These are phyloP conservation scores for Nicotiana tabacum DNA, from an alignment of 257 asterid genomes.

Conservation along the genomic window DNA sequence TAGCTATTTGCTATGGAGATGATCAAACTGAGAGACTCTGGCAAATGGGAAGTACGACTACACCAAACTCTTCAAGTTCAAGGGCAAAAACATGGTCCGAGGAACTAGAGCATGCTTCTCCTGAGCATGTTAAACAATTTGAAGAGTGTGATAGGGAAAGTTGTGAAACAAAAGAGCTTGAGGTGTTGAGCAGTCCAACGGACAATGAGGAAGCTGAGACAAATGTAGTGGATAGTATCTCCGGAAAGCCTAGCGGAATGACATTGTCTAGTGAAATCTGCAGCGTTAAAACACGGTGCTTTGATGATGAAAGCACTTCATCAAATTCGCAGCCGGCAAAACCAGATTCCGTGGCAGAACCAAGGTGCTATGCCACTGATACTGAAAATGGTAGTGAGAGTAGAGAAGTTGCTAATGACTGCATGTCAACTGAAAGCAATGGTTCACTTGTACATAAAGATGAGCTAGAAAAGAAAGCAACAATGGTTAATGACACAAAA, in stretches of 20 bases:
- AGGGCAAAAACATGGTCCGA: slow-evolving; percentile 31
- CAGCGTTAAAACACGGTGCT: not conserved
- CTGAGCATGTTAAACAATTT: slow-evolving; percentile 16
- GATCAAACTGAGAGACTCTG: slow-evolving; percentile 36
- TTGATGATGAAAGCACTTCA: slow-evolving; percentile 11
- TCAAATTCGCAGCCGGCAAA: not conserved
- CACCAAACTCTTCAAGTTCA: slow-evolving; percentile 24
- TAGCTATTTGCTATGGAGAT: slow-evolving; percentile 43
- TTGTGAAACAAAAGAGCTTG: slow-evolving; percentile 25
- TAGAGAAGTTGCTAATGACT: slow-evolving; percentile 14
- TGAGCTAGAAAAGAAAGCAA: slow-evolving; percentile 22
- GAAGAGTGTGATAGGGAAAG: slow-evolving; percentile 24
- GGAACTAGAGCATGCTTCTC: slow-evolving; percentile 30
- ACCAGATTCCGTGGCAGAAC: not conserved
- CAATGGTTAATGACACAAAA: not conserved
- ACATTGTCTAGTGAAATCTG: not conserved
- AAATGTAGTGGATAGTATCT: not conserved
- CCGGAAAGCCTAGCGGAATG: not conserved
- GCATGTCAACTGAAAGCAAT: slow-evolving; percentile 4
- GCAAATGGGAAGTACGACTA: slow-evolving; percentile 31
- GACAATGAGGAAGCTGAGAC: slow-evolving; percentile 16
- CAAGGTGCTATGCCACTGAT: not conserved
- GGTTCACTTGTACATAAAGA: slow-evolving; percentile 21
- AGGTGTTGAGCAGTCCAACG: slow-evolving; percentile 20
- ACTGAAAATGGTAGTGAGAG: slow-evolving; percentile 17